A percentile compares a stretch with the other conserved stretches of the same genome.
These are phyloP conservation scores for Phylloporus sp. DNA, from an alignment of 768 basidiomycete species.

Conservation along the genomic window DNA sequence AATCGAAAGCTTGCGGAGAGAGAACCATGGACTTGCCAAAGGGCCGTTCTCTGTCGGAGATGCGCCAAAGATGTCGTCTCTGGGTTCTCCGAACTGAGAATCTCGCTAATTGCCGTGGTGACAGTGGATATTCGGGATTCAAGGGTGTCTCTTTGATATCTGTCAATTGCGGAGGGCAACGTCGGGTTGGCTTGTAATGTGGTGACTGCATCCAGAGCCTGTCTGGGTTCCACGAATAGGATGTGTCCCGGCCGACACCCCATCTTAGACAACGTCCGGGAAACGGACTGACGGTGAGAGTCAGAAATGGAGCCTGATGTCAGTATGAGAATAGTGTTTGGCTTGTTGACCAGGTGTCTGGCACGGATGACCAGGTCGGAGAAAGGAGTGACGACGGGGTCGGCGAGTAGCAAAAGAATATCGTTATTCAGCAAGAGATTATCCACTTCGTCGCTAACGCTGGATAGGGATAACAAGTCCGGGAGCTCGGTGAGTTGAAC, in stretches of 20 bases:
- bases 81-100: slow-evolving; percentile 7
- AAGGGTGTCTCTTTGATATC: slow-evolving; percentile 59
- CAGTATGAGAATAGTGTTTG: slow-evolving; percentile 45
- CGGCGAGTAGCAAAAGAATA: slow-evolving; percentile 59
- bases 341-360: slow-evolving; percentile 28
- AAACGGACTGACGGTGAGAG: slow-evolving; percentile 13
- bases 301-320: slow-evolving; percentile 26
- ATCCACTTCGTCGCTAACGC: slow-evolving; percentile 13
- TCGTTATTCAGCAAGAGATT: slow-evolving; percentile 42
- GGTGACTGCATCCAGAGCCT: slow-evolving; percentile 53
- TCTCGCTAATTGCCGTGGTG: slow-evolving; percentile 34
- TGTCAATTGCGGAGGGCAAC: slow-evolving; percentile 51
- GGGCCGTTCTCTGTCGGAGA: slow-evolving; percentile 36
- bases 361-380: slow-evolving; percentile 31
- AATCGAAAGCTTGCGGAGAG: slow-evolving; percentile 35
- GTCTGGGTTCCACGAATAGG: slow-evolving; percentile 54
- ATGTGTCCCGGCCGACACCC: slow-evolving; percentile 28
- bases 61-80: slow-evolving; percentile 10
- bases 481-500: slow-evolving; percentile 45
- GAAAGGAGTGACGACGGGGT: slow-evolving; percentile 53
- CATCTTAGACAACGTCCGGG: slow-evolving; percentile 20
- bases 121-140: slow-evolving; percentile 56
- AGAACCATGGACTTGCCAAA: slow-evolving; percentile 38
- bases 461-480: slow-evolving; percentile 15
- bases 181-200: slow-evolving; percentile 43